Base-by-base conservation (phyloP, 192 early-diverging fungal genomes). In the Oehlia diaphana region DNA sequence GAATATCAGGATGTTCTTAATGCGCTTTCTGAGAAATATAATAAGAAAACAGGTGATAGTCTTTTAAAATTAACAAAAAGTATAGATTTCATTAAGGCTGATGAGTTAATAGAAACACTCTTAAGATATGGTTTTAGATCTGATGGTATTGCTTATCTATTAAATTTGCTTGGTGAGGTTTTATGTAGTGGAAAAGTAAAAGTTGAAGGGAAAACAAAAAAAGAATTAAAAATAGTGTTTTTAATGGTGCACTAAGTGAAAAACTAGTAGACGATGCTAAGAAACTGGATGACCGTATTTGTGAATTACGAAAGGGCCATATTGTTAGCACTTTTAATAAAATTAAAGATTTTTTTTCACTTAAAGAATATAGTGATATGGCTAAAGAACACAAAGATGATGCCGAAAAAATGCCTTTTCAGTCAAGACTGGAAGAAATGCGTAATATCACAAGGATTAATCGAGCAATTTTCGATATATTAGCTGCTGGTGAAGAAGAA, bases 391-490 rank as follows among this genome's bases (percentile, higher is more conserved):
- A 70, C 19, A 12, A 16, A 4, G 19, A 39, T 9, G 68, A 70
- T 19, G 12, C 68, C 26, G 2, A 39, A 42, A 7, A 70, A 70
- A 68, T 68, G 66, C 37, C 68, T 13, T 70, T 70, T 44, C 21
- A 9, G 8, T 70, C 68, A 70, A 70, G 68, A n/a, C 21, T 70
- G 7, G 68, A 70, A 8, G 68, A 70, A 70, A 70, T 70, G 35
- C 37, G 68, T 9, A 42, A 70, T 42, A 70, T 70, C 0, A 28
- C 68, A 70, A 42, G 9, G 0, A 70, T 37, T 44, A 70, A 70
- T n/a, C 31, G 28, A 19, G 37, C 68, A 39, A 70, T 69, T 2
- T 21, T 69, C 21, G 35, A 69, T 39, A 42, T 69, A 39, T 0
- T 69, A 9, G 39, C 14, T 31, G 7, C 14, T 42, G 67, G 16